These are phyloP conservation scores for Fusarium compactum DNA, from an alignment of 2,329 filamentous ascomycete species.

Conservation along the genomic window DNA sequence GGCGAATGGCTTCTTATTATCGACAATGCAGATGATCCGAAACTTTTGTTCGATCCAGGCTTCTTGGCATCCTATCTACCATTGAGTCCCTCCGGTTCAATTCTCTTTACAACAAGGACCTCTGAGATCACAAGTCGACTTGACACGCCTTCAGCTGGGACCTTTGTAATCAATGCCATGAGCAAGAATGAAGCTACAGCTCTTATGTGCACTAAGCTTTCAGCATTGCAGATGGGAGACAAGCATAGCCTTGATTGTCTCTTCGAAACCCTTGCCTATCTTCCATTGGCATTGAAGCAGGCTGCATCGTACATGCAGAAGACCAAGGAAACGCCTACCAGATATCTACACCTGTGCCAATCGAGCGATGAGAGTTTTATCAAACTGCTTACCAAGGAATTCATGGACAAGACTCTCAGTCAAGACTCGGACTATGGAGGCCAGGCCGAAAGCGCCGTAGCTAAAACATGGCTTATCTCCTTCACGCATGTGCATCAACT, in stretches of 20 bases:
- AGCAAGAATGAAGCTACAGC: fast-evolving
- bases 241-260: neutral
- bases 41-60: neutral
- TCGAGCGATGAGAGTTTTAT: neutral
- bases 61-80: neutral
- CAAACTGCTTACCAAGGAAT: neutral
- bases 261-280: fast-evolving
- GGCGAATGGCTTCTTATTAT: neutral
- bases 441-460: neutral
- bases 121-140: too few relatives aligned
- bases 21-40: neutral
- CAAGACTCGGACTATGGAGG: neutral
- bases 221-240: neutral
- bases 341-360: neutral
- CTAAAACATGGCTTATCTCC: neutral
- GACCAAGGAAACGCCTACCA: fast-evolving
- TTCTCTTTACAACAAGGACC: neutral
- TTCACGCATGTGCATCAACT: neutral
- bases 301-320: neutral
- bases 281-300: neutral
- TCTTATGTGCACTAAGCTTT: neutral
- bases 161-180: fast-evolving
- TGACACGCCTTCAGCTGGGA: too few relatives aligned
- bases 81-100: fast-evolving
- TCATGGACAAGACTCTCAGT: neutral